Evolutionary conservation across 257 asterid genomes (phyloP), one percentile per base, ranked within the genome.

Genomic region (Lycium barbarum): DNA sequence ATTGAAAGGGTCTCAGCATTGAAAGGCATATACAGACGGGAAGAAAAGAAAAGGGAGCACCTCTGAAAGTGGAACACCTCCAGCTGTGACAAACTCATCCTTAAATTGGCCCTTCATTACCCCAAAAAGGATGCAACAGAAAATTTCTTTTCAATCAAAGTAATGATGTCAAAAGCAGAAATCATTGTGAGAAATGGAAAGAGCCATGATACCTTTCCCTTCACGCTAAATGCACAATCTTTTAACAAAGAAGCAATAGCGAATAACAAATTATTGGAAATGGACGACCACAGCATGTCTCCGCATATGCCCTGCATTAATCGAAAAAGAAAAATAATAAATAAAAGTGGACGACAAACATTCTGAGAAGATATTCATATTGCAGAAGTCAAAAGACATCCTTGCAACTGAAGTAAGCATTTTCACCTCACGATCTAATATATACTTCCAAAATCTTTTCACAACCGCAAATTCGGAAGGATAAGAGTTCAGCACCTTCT

Each of bases 21-120:
- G 17, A 7, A 62, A 71, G 67, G 57, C 20, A 80, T 13, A 59
- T 38, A 47, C 20, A 74, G 71, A 76, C 17, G 67, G 80, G 51
- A 70, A 76, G 22, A 76, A 22, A 66, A 62, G 49, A 78, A 88
- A 78, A 89, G 63, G 90, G 85, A 80, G 81, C 17, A 95, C 99
- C 98, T 96, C 99, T 38, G 99, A 90, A 91, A 96, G 90, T 15
- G 98, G 98, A 85, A 96, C 94, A 54, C 99, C 99, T 84, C 98
- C 99, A 59, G 98, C 98, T 57, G 97, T 93, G 90, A 96, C 98
- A 81, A 96, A 96, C 90, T 96, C 99, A 83, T 95, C 99, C 96
- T 95, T 96, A 91, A 95, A 96, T 91, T 91, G 98, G 86, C 98
- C 98, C 98, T 96, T 87, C 82, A 86, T 74, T 82, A 80, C 61